Percentiles rank a stretch among this genome's conserved stretches.
Evolutionary conservation across 2,329 filamentous ascomycete species (phyloP).

Genomic region (Trichophyton mentagrophytes): DNA sequence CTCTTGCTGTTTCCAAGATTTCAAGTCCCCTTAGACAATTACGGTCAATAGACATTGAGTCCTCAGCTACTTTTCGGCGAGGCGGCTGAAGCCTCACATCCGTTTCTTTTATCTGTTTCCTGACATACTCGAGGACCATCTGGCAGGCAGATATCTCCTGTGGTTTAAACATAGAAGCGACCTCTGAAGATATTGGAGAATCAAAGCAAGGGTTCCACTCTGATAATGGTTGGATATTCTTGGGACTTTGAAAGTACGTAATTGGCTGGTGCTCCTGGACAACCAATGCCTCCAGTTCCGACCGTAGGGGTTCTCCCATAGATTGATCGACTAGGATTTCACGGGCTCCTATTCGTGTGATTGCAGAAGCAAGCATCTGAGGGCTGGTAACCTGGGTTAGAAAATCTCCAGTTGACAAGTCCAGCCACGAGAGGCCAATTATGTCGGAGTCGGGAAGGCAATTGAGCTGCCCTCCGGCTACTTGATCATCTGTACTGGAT

Average conservation of each 20-base stretch:
- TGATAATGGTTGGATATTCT: constrained; percentile 38
- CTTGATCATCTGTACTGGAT: constrained; percentile 13
- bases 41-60: constrained; percentile 83
- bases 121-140: constrained; percentile 72
- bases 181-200: constrained; percentile 47
- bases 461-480: constrained; percentile 19
- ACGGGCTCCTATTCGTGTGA: constrained; percentile 69
- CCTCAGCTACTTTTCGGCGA: constrained; percentile 55
- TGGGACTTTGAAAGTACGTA: constrained; percentile 50
- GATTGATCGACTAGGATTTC: constrained; percentile 69
- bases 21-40: constrained; percentile 83
- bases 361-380: constrained; percentile 59
- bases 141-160: constrained; percentile 66
- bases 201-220: constrained; percentile 71
- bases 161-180: constrained; percentile 46
- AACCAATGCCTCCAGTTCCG: constrained; percentile 54
- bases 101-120: constrained; percentile 61
- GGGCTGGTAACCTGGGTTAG: constrained; percentile 66
- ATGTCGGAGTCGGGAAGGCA: constrained; percentile 27
- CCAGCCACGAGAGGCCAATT: constrained; percentile 82
- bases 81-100: constrained; percentile 77
- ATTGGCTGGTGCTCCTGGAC: constrained; percentile 64
- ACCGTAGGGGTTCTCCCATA: constrained; percentile 45
- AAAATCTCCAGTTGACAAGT: constrained; percentile 90
- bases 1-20: constrained; percentile 72